phyloP scores from a whole-genome alignment of 345 rosid species.

The Gossypium sturtianum region DNA sequence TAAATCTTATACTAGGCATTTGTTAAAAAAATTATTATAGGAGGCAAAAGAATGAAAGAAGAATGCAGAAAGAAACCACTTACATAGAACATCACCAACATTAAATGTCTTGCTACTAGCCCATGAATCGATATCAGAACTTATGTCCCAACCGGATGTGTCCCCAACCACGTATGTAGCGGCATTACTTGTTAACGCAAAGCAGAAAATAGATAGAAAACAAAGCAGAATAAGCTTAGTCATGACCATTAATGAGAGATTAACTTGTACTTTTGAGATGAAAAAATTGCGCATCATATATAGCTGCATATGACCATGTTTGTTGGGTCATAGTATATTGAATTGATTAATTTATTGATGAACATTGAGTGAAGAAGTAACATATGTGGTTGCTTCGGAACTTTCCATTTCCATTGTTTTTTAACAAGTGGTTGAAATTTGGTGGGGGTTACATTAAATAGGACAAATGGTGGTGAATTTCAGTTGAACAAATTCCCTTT shows the following conservation, averaged over 20 bases:
- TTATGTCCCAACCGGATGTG: conserved; percentile 86
- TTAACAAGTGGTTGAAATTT: too few species aligned
- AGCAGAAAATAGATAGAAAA: conserved; percentile 22
- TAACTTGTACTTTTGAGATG: neutral
- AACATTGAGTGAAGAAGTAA: neutral
- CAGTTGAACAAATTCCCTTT: too few species aligned
- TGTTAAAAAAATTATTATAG: too few species aligned
- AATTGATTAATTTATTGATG: too few species aligned
- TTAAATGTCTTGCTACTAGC: conserved; percentile 47
- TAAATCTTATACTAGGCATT: too few species aligned
- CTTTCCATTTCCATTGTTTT: conserved; percentile 10
- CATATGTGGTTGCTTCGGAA: conserved; percentile 11
- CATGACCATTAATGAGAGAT: conserved; percentile 15
- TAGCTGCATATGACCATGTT: conserved; percentile 9
- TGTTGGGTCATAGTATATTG: neutral
- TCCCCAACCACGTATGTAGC: conserved; percentile 75
- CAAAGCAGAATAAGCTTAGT: conserved; percentile 30
- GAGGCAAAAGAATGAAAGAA: too few species aligned
- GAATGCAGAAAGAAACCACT: conserved; percentile 10
- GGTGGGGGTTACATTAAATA: too few species aligned
- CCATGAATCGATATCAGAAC: conserved; percentile 74
- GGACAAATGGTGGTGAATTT: too few species aligned
- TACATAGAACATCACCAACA: conserved; percentile 75
- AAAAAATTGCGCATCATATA: neutral
- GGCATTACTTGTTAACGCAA: conserved; percentile 34